Evolutionary conservation across 495 filamentous ascomycete species (phyloP).

Genomic region (Aspergillus ellipticus): DNA sequence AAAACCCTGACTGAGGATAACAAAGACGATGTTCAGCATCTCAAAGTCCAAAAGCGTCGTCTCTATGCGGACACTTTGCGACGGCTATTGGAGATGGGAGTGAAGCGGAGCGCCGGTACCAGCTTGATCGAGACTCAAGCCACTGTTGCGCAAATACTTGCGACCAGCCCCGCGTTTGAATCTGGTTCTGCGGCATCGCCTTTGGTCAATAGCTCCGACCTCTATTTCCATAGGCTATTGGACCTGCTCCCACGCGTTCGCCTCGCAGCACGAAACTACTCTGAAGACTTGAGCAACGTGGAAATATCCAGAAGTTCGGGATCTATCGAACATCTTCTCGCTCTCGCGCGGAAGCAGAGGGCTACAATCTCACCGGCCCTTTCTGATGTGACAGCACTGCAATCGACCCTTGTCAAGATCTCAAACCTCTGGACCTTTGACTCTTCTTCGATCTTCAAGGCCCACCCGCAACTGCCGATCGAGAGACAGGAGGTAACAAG

Average conservation of each 20-base stretch:
- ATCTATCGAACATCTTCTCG: conserved; percentile 76
- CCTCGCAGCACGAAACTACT: conserved; percentile 62
- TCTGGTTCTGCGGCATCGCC: conserved; percentile 15
- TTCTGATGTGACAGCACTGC: conserved; percentile 33
- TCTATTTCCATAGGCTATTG: conserved; percentile 73
- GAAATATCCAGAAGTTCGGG: conserved; percentile 76
- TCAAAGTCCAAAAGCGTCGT: conserved; percentile 87
- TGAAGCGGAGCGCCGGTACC: conserved; percentile 71
- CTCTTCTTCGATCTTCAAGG: conserved; percentile 26
- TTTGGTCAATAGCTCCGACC: conserved; percentile 48
- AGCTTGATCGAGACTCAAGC: conserved; percentile 67
- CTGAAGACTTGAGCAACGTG: conserved; percentile 73
- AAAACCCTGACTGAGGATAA: conserved; percentile 73
- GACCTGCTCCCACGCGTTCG: conserved; percentile 67
- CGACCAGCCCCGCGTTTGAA: conserved; percentile 41
- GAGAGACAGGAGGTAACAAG: conserved; percentile 20
- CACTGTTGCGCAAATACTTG: conserved; percentile 64
- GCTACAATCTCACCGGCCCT: conserved; percentile 43
- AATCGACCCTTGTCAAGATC: conserved; percentile 34
- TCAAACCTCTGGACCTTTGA: conserved; percentile 40
- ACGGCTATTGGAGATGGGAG: conserved; percentile 78
- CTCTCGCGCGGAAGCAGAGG: conserved; percentile 66
- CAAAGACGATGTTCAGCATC: conserved; percentile 72
- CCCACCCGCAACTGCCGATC: conserved; percentile 16
- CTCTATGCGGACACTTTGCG: conserved; percentile 85